Evolutionary conservation across 2,329 filamentous ascomycete genomes (phyloP), one percentile per base, ranked within the genome.

Genomic region (Cladosporium sp.): DNA sequence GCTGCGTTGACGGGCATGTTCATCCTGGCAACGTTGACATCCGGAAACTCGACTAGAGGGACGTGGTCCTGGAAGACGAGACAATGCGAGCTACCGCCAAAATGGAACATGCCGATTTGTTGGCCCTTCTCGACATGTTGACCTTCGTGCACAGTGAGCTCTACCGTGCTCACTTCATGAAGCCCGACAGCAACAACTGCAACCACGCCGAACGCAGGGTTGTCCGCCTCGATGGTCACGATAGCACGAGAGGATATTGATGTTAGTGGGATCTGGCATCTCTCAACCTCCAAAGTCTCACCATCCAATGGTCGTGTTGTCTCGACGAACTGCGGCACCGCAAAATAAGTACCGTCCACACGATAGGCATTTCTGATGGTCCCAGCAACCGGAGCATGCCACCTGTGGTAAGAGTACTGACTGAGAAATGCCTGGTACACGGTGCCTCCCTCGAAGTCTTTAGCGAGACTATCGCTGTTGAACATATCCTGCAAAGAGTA

Each of bases 111-210:
- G 36, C 86, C 86, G 33, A 83, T 72, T 69, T 88, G 71, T 4
- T 88, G 78, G 1, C 86, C 86, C 72, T 88, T 89, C 46, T 72
- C 72, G 13, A 90, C 62, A 46, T 76, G 74, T 62, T 88, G 76
- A 0, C 84, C 85, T 60, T 83, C 78, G 57, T 74, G 74, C 9
- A 87, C 83, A 0, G 80, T 85, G 42, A 87, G 82, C 45, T 88
- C 84, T 59, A 85, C 88, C 0, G 83, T 67, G 27, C 78, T 84
- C 11, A 89, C 85, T 67, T 91, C 86, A 36, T 82, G 83, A 86
- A 90, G 89, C 1, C 86, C 86, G 3, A 90, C 77, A 1, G 78
- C 81, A 11, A 90, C 70, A 55, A 89, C 85, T 0, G 77, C 82
- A 73, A 90, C 78, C 27, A 89, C 67, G 0, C 86, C 86, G 32